Evolutionary conservation across 768 basidiomycete species (phyloP).

Genomic region (Psilocybe sp.): DNA sequence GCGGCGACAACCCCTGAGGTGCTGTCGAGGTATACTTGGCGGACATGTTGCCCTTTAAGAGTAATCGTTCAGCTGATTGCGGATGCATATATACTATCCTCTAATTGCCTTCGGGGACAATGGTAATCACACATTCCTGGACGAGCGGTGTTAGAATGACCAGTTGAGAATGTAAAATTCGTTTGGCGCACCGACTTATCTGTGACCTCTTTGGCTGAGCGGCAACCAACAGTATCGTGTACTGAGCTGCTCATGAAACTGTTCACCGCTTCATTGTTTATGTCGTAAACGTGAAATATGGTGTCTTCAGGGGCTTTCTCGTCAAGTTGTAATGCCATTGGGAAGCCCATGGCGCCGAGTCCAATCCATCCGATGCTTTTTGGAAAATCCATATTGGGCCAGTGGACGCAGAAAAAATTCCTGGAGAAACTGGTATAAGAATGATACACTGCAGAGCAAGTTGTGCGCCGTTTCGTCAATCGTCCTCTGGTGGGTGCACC

Average conservation of each 20-base stretch:
- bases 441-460: too few relatives aligned
- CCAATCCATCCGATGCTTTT: conserved; percentile 36
- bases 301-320: conserved; percentile 24
- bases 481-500: too few relatives aligned
- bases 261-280: conserved; percentile 23
- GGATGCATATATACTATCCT: background rate
- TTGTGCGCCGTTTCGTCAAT: too few relatives aligned
- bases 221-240: background rate
- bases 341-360: conserved; percentile 42
- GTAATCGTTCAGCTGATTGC: background rate
- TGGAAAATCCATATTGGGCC: conserved; percentile 4
- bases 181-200: conserved; percentile 31
- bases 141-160: background rate
- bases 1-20: conserved; percentile 33
- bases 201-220: conserved; percentile 29
- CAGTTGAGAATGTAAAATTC: background rate
- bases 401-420: background rate
- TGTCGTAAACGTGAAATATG: conserved; percentile 32
- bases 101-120: conserved; percentile 39
- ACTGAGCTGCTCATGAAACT: conserved; percentile 23
- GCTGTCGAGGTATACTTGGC: conserved; percentile 32
- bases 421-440: background rate
- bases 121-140: conserved; percentile 37
- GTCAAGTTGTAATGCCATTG: conserved; percentile 37
- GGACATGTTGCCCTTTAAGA: conserved; percentile 33